These are phyloP conservation scores for Aspergillus homomorphus DNA, from an alignment of 495 filamentous ascomycete genomes.

Conservation along the genomic window DNA sequence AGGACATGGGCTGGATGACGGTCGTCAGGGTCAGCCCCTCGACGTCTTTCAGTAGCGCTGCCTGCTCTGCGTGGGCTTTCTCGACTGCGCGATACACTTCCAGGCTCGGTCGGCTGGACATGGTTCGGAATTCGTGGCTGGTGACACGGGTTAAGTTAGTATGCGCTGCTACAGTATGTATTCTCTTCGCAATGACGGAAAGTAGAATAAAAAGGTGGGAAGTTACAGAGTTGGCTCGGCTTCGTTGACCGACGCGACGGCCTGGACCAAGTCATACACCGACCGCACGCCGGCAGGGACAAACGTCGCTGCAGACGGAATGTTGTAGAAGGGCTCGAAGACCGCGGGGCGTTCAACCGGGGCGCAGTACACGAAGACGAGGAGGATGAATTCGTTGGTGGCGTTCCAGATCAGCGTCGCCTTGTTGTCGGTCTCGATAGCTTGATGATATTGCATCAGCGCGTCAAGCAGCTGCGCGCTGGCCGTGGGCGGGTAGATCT, in stretches of 20 bases:
- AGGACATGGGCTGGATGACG: slow-evolving; percentile 11
- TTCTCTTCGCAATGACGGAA: too few species aligned
- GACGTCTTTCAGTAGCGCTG: not conserved
- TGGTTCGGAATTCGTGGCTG: slow-evolving; percentile 15
- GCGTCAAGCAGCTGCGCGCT: slow-evolving; percentile 11
- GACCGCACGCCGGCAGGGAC: slow-evolving; percentile 12
- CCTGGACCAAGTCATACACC: slow-evolving; percentile 14
- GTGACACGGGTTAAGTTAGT: not conserved
- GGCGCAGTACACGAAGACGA: slow-evolving; percentile 24
- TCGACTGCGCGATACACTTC: slow-evolving; percentile 40
- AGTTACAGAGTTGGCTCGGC: not conserved
- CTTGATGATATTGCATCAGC: slow-evolving; percentile 15
- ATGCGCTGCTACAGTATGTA: too few species aligned
- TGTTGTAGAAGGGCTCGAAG: slow-evolving; percentile 22
- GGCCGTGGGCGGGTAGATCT: slow-evolving; percentile 4
- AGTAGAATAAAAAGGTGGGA: not conserved
- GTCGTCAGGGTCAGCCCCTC: slow-evolving; percentile 3
- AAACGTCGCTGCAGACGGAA: slow-evolving; percentile 12
- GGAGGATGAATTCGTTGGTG: slow-evolving; percentile 8
- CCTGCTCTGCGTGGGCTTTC: slow-evolving; percentile 6
- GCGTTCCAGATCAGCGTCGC: slow-evolving; percentile 17
- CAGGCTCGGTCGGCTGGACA: slow-evolving; percentile 35
- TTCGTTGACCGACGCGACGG: slow-evolving; percentile 6
- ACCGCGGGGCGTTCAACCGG: slow-evolving; percentile 19
- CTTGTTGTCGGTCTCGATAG: slow-evolving; percentile 20